Evolutionary conservation across 371 early-diverging fungal genomes (phyloP), one percentile per base, ranked within the genome.

Genomic region (Blyttiomyces sp.): DNA sequence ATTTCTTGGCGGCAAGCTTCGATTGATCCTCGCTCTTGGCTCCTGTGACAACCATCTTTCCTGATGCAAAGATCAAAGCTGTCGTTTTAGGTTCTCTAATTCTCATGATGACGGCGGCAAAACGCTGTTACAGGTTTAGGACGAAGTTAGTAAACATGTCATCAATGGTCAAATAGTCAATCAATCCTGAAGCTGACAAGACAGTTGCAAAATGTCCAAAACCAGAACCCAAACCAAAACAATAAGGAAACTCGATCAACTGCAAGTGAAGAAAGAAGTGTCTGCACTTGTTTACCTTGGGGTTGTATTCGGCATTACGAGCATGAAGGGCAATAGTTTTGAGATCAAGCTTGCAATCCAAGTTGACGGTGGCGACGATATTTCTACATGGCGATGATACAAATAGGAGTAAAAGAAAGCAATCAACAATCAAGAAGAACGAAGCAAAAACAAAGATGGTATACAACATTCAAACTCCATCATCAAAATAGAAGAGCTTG

Each of bases 301-400:
- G 99, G 81, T 99, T 99, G 84, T 99, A 99, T 80, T 99, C 99
- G 63, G 99, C 99, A 80, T 99, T 99, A 70, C 99, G 90, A 24
- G 99, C 99, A 66, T 99, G 97, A 52, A 99, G 85, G 36, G 99
- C 99, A 74, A 99, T 99, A 24, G 94, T 96, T 82, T 99, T 99
- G 55, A 99, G 75, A 76, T 99, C 99, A 65, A 99, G 86, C 59
- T 95, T 90, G 83, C 96, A 96, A 76, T 98, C 99, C 71, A 99
- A 83, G 78, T 99, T 99, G 66, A 99, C 99, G 23, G 99, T 99
- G 26, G 99, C 99, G 26, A 99, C 99, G 68, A 99, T 98, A 73
- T 99, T 99, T 82, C 77, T 76, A 42, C 23, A n/a, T n/a, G n/a
- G n/a, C n/a, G n/a, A n/a, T n/a, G n/a, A n/a, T n/a, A n/a, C n/a